phyloP scores from a whole-genome alignment of 805 yeast species.

The Blastobotrys terrestris region DNA sequence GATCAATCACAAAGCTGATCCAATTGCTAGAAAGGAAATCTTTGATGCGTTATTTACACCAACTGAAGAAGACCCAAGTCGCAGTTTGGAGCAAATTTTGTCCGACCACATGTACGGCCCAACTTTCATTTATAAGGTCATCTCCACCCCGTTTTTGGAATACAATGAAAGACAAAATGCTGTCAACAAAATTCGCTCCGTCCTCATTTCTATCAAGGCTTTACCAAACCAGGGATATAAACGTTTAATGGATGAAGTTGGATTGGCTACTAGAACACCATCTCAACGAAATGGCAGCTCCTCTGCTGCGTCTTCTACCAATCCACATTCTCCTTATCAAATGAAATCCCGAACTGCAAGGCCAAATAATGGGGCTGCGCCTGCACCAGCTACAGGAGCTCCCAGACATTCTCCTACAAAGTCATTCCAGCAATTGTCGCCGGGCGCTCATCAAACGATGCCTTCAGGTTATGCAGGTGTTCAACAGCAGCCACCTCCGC shows the following conservation, averaged over 20 bases:
- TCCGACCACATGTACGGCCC: slow-evolving; percentile 65
- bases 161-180: slow-evolving; percentile 54
- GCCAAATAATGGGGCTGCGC: not conserved
- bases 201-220: slow-evolving; percentile 54
- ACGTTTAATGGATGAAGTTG: slow-evolving; percentile 88
- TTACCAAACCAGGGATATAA: slow-evolving; percentile 62
- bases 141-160: slow-evolving; percentile 62
- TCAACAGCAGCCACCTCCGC: slow-evolving; percentile 4
- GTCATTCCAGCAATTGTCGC: not conserved
- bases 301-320: not conserved
- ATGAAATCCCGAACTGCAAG: not conserved
- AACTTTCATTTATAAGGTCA: slow-evolving; percentile 69
- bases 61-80: slow-evolving; percentile 33
- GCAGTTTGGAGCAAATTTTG: slow-evolving; percentile 51
- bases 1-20: slow-evolving; percentile 61
- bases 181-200: slow-evolving; percentile 53
- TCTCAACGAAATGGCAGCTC: slow-evolving; percentile 7
- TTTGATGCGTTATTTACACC: slow-evolving; percentile 54
- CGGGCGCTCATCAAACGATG: slow-evolving; percentile 6
- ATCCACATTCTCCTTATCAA: not conserved
- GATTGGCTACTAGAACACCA: slow-evolving; percentile 36
- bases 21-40: slow-evolving; percentile 52
- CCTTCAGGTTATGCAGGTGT: not conserved
- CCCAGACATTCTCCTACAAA: not conserved
- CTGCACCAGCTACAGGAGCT: not conserved